Percentiles rank a stretch among this genome's conserved stretches.
Evolutionary conservation across 2,329 filamentous ascomycete species (phyloP).

Genomic region (Aspergillus glaucus): DNA sequence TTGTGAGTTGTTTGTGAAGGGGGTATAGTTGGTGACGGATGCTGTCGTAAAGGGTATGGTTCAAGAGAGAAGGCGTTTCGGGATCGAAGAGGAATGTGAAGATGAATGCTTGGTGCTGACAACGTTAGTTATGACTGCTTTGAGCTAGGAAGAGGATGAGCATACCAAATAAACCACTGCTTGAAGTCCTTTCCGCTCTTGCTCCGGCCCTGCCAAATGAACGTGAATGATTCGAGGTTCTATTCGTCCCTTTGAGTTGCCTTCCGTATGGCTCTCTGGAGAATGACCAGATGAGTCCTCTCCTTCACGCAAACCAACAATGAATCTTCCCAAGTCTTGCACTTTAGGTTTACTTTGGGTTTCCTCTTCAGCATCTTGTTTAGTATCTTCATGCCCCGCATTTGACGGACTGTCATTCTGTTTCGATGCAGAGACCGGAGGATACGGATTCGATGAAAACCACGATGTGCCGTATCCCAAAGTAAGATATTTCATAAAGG

Average conservation of each 20-base stretch:
- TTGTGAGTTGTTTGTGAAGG: constrained; percentile 40
- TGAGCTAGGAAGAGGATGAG: neutral
- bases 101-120: constrained; percentile 44
- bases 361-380: neutral
- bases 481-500: constrained; percentile 45
- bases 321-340: constrained; percentile 27
- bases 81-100: constrained; percentile 46
- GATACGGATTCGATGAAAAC: constrained; percentile 29
- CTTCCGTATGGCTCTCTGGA: constrained; percentile 12
- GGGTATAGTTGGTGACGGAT: constrained; percentile 46
- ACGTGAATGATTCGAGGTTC: constrained; percentile 32
- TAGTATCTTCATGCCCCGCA: constrained; percentile 1
- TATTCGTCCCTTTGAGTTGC: constrained; percentile 25
- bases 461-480: constrained; percentile 46
- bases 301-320: constrained; percentile 39
- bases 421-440: constrained; percentile 20
- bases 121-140: constrained; percentile 5
- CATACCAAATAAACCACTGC: constrained; percentile 40
- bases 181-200: constrained; percentile 23
- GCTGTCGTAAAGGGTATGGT: constrained; percentile 40
- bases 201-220: constrained; percentile 16
- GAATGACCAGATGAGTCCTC: constrained; percentile 26
- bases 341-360: constrained; percentile 14
- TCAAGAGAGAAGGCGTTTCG: constrained; percentile 34
- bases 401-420: constrained; percentile 7